Base-by-base conservation (phyloP, 371 early-diverging fungal species). In the Cokeromyces recurvatus region DNA sequence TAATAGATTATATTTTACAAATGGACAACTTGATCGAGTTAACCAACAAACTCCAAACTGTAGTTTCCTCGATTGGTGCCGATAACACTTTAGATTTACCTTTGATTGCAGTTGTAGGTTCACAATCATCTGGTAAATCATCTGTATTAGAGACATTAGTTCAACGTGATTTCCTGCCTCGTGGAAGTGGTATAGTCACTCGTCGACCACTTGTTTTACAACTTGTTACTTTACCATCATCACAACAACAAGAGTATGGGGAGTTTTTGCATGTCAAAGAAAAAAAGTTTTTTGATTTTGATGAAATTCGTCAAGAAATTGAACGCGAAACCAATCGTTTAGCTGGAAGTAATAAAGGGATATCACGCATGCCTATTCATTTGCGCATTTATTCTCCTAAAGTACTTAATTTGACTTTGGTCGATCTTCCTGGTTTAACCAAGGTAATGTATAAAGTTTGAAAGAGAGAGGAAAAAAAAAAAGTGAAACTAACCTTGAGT, bases 401-500 rank as follows among this genome's bases (percentile, higher is more conserved):
- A 32, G 92, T 93, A n/a, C 77, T 95, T 29, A 92, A 87, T 41
- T 60, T 97, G 45, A 97, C 95, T 6, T 68, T 97, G 21, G 91
- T 95, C 16, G 97, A 97, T 74, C 69, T 97, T 42, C 97, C 97
- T 6, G 97, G 97, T 15, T 67, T 97, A 40, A 90, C 92, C 48
- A 92, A 92, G 82, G 87, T 84, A 72, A 36, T 37, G 43, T 9
- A 16, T 19, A 17, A n/a, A 38, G 29, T 29, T 8, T 8, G 29
- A 29, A 29, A 29, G 11, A 29, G 11, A 29, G n/a, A 38, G 29
- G 5, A 29, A 29, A 11, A 29, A 29, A 29, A 29, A 29, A 29
- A 29, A 29, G 29, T 5, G 29, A 5, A n/a, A 14, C 35, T 27
- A 38, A 15, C n/a, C n/a, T n/a, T n/a, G n/a, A n/a, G n/a, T n/a